Evolutionary conservation across 176 grass and related monocot genomes (phyloP).

Genomic region (Tuctoria greenei): DNA sequence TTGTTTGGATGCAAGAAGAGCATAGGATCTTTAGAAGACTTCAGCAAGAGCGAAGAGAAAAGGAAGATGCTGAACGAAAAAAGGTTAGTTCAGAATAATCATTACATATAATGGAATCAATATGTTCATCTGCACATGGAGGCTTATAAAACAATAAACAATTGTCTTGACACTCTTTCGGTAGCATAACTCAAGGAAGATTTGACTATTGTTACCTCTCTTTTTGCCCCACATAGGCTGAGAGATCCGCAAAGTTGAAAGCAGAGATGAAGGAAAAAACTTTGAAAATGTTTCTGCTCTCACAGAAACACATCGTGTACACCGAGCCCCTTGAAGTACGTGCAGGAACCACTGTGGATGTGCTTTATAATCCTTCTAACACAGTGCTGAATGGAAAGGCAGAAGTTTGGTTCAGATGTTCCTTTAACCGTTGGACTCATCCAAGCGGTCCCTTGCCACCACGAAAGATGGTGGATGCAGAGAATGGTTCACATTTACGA

Average conservation of each 20-base stretch:
- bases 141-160: conserved; percentile 8
- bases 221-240: conserved; percentile 50
- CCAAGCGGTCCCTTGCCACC: conserved; percentile 69
- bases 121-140: not conserved
- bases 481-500: conserved; percentile 69
- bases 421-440: conserved; percentile 93
- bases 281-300: conserved; percentile 78
- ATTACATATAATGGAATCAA: conserved; percentile 11
- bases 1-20: conserved; percentile 85
- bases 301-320: conserved; percentile 94
- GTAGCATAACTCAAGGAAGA: not conserved
- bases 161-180: not conserved
- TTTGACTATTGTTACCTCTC: conserved; percentile 17
- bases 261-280: conserved; percentile 79
- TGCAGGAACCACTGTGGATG: conserved; percentile 65
- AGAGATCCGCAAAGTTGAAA: conserved; percentile 67
- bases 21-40: conserved; percentile 63
- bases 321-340: conserved; percentile 85
- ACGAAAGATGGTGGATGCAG: conserved; percentile 70
- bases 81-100: conserved; percentile 52
- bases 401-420: conserved; percentile 88
- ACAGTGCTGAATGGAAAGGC: conserved; percentile 82
- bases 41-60: conserved; percentile 71
- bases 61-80: conserved; percentile 52
- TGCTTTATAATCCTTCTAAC: conserved; percentile 90